These are phyloP conservation scores for Aspergillus novoparasiticus DNA, from an alignment of 2,329 filamentous ascomycete genomes.

Conservation along the genomic window DNA sequence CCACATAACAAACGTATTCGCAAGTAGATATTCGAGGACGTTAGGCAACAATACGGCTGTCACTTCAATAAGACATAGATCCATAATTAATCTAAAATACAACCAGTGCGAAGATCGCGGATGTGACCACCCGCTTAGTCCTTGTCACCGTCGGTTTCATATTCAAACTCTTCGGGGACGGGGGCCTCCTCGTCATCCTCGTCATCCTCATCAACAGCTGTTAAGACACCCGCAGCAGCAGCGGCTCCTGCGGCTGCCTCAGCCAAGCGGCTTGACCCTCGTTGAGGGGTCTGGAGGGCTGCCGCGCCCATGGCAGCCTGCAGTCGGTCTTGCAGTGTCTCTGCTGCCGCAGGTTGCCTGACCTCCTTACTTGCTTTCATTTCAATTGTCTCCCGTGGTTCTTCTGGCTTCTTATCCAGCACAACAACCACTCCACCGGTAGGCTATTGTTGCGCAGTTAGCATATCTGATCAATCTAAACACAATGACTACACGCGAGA, in stretches of 20 bases:
- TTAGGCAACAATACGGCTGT: conserved; percentile 13
- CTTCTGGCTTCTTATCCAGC: conserved; percentile 76
- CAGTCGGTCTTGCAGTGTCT: conserved; percentile 47
- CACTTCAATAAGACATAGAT: conserved; percentile 28
- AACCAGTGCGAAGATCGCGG: conserved; percentile 25
- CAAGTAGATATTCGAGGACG: conserved; percentile 15
- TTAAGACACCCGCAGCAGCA: conserved; percentile 77
- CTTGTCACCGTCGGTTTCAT: conserved; percentile 47
- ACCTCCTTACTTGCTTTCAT: conserved; percentile 81
- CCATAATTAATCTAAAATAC: conserved; percentile 43
- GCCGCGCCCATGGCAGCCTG: conserved; percentile 41
- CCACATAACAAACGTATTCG: background rate
- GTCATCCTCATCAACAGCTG: conserved; percentile 75
- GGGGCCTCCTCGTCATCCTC: conserved; percentile 52
- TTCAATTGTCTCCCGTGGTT: conserved; percentile 80
- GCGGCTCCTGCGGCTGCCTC: conserved; percentile 57
- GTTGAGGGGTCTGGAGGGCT: conserved; percentile 37
- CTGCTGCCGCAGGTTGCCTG: conserved; percentile 46
- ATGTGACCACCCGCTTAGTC: conserved; percentile 2
- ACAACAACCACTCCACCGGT: conserved; percentile 94
- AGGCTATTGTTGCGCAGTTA: conserved; percentile 61
- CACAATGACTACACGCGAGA: background rate
- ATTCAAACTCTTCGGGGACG: conserved; percentile 50
- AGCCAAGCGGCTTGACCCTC: conserved; percentile 25
- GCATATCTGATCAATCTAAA: conserved; percentile 26